phyloP scores from a whole-genome alignment of 2,329 filamentous ascomycete genomes.

The Monilinia laxa region DNA sequence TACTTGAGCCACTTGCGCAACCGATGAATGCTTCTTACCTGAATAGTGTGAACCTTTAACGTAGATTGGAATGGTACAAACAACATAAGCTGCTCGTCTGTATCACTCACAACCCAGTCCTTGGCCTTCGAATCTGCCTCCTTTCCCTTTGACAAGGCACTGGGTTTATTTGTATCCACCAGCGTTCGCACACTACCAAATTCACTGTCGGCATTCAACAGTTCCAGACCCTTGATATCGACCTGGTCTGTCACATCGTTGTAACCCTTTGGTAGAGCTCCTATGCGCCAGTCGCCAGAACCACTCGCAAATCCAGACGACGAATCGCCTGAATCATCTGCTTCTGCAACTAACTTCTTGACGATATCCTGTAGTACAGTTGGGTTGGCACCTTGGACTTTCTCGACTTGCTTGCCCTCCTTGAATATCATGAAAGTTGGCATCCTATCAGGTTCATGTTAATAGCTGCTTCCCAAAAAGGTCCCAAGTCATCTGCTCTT shows the following conservation, averaged over 20 bases:
- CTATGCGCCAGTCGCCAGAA: constrained; percentile 68
- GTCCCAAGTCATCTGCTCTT: not conserved
- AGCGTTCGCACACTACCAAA: constrained; percentile 71
- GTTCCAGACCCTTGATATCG: constrained; percentile 75
- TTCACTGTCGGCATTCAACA: constrained; percentile 81
- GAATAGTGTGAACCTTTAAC: constrained; percentile 82
- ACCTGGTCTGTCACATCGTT: constrained; percentile 78
- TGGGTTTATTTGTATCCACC: constrained; percentile 69
- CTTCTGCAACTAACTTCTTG: constrained; percentile 67
- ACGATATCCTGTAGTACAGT: constrained; percentile 68
- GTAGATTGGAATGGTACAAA: constrained; percentile 86
- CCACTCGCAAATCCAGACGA: constrained; percentile 42
- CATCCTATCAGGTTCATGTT: constrained; percentile 47
- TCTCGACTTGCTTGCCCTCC: constrained; percentile 64
- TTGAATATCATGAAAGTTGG: constrained; percentile 93
- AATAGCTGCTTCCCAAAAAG: not conserved
- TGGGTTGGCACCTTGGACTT: constrained; percentile 72
- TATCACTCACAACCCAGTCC: constrained; percentile 95
- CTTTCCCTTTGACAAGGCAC: constrained; percentile 58
- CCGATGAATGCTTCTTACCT: constrained; percentile 47
- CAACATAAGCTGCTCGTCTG: constrained; percentile 93
- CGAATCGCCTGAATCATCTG: constrained; percentile 48
- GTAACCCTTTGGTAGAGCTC: constrained; percentile 75
- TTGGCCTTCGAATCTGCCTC: constrained; percentile 48
- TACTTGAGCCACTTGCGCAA: constrained; percentile 7